Percentiles rank a stretch among this genome's conserved stretches.
Evolutionary conservation across 176 grass and related monocot genomes (phyloP).

Genomic region (Luzula sylvatica): DNA sequence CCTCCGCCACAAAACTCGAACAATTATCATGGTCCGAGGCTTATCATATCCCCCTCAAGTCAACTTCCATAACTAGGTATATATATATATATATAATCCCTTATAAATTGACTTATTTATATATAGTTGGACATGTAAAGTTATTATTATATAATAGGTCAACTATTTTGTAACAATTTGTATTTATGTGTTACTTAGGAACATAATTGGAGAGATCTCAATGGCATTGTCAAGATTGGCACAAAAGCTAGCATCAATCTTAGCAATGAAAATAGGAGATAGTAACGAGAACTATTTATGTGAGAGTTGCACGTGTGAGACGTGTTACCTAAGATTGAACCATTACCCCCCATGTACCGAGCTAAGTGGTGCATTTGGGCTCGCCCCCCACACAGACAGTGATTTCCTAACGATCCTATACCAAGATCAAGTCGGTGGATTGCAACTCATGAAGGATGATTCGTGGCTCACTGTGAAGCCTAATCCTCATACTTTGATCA

Average conservation of each 20-base stretch:
- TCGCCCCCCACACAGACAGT: constrained; percentile 77
- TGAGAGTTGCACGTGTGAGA: constrained; percentile 22
- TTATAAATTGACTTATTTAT: neutral
- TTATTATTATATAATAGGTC: neutral
- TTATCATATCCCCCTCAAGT: constrained; percentile 54
- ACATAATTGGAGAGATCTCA: constrained; percentile 38
- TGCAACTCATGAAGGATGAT: constrained; percentile 39
- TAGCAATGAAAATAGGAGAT: constrained; percentile 8
- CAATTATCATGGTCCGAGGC: constrained; percentile 93
- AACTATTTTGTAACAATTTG: neutral
- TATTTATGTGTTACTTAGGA: constrained; percentile 16
- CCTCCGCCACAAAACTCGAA: constrained; percentile 29
- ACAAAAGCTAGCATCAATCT: constrained; percentile 32
- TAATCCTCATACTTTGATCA: constrained; percentile 34
- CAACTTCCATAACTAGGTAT: constrained; percentile 15
- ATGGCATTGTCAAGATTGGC: constrained; percentile 43
- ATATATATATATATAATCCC: neutral
- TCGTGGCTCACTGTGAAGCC: constrained; percentile 52
- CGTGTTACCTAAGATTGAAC: constrained; percentile 69
- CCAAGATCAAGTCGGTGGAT: constrained; percentile 46
- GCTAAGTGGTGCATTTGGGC: constrained; percentile 30
- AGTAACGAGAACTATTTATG: neutral
- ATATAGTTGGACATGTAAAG: neutral
- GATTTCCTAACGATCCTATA: constrained; percentile 58
- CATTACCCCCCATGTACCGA: constrained; percentile 52